Percentiles rank a stretch among this genome's conserved stretches.
These are phyloP conservation scores for Coemansia sp. DNA, from an alignment of 192 early-diverging fungal species.

Conservation along the genomic window DNA sequence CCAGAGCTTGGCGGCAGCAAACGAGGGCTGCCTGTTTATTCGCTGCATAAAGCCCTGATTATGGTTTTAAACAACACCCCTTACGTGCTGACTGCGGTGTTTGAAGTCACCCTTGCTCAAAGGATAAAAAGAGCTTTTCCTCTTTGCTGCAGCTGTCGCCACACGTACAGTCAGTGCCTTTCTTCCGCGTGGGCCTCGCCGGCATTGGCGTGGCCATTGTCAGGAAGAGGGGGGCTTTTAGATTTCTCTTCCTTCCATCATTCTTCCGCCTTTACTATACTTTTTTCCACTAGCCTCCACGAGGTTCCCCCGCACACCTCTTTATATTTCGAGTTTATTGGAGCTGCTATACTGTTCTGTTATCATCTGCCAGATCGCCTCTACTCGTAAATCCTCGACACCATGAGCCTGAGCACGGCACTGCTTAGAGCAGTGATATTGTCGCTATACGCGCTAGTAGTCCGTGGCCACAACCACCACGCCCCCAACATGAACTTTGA, in stretches of 20 bases:
- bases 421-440: conserved; percentile 10
- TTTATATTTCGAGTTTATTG: not conserved
- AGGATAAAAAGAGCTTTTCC: too few species aligned
- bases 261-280: not conserved
- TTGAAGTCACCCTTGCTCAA: not conserved
- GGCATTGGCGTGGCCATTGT: not conserved
- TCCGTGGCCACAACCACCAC: conserved; percentile 42
- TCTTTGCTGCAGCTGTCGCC: too few species aligned
- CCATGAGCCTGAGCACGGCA: not conserved
- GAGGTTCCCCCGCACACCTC: not conserved
- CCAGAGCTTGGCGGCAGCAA: not conserved
- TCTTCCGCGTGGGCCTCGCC: not conserved
- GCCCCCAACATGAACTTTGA: conserved; percentile 53
- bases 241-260: not conserved
- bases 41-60: too few species aligned
- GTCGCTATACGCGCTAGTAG: not conserved
- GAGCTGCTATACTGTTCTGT: not conserved
- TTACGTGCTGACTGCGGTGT: not conserved
- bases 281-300: not conserved
- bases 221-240: not conserved
- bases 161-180: not conserved
- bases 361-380: not conserved
- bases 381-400: not conserved
- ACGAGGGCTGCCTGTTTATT: not conserved
- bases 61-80: not conserved